Evolutionary conservation across 1,284 basidiomycete genomes (phyloP).

Genomic region (Trichosporon coremiiforme): DNA sequence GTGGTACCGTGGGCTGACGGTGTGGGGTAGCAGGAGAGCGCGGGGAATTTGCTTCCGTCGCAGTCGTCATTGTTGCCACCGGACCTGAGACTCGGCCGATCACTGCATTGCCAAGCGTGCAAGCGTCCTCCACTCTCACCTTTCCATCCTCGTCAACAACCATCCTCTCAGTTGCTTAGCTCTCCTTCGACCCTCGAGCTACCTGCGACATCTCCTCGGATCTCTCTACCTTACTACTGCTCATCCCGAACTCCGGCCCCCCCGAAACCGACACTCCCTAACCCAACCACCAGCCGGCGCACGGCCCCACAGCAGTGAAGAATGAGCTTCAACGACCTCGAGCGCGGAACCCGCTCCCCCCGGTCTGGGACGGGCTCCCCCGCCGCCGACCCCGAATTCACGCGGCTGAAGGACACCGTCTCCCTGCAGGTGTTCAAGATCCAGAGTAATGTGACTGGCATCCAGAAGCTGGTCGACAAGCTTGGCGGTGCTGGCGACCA

Average conservation of each 20-base stretch:
- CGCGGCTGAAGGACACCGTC: constrained; percentile 73
- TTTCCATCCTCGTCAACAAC: no score
- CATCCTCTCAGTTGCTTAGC: no score
- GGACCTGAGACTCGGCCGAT: background rate
- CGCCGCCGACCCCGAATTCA: constrained; percentile 61
- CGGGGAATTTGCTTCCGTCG: constrained; percentile 4
- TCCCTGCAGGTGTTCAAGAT: constrained; percentile 99
- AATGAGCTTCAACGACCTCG: constrained; percentile 62
- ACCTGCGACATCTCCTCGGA: no score
- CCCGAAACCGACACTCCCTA: background rate
- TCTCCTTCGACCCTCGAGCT: no score
- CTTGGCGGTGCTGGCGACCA: constrained; percentile 78
- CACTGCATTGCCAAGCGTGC: background rate
- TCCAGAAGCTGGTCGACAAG: constrained; percentile 88
- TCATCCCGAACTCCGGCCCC: background rate
- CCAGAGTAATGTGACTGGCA: constrained; percentile 94
- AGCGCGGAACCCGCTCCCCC: constrained; percentile 52
- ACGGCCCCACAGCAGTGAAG: background rate
- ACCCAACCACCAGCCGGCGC: background rate
- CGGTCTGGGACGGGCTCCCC: constrained; percentile 17
- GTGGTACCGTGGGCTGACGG: background rate
- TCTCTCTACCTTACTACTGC: background rate
- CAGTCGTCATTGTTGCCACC: constrained; percentile 20
- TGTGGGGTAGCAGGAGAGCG: background rate
- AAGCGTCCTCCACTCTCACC: background rate